phyloP scores from a whole-genome alignment of 306 rosid genomes.

The Carpinus fangiana region DNA sequence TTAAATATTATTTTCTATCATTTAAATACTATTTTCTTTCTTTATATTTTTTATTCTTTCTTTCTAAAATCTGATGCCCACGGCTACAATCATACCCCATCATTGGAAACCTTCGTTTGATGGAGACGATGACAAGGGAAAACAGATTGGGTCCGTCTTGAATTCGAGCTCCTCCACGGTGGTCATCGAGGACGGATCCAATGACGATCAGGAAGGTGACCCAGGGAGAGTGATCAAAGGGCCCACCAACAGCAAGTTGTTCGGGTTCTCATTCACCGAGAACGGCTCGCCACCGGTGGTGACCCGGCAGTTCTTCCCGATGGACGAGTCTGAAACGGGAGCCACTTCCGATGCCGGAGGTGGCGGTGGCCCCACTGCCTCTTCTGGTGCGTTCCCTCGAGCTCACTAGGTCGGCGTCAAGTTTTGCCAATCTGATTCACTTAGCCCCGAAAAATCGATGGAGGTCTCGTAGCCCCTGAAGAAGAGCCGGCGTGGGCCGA shows the following conservation, averaged over 20 bases:
- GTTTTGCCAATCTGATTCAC: constrained; percentile 63
- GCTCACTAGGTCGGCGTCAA: constrained; percentile 98
- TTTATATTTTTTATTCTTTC: too few relatives aligned
- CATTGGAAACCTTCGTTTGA: too few relatives aligned
- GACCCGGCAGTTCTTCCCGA: constrained; percentile 81
- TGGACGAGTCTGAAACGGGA: constrained; percentile 48
- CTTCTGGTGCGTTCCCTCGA: constrained; percentile 48
- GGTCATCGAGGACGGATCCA: constrained; percentile 71
- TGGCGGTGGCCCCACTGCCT: constrained; percentile 4
- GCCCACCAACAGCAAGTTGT: constrained; percentile 36
- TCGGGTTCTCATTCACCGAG: constrained; percentile 63
- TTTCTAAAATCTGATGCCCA: too few relatives aligned
- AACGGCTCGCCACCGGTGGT: constrained; percentile 50
- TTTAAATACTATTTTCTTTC: too few relatives aligned
- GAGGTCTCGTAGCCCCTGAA: constrained; percentile 75
- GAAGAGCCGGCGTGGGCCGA: constrained; percentile 92
- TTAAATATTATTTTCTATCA: too few relatives aligned
- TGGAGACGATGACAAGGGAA: constrained; percentile 72
- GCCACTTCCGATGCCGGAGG: not conserved
- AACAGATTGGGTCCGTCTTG: constrained; percentile 75
- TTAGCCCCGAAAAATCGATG: constrained; percentile 35
- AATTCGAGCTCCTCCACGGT: constrained; percentile 87
- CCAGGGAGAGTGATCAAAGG: constrained; percentile 21
- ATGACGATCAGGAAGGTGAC: constrained; percentile 51
- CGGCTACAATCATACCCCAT: too few relatives aligned